Evolutionary conservation across 495 filamentous ascomycete species (phyloP).

Genomic region (Penicillium samsonianum): DNA sequence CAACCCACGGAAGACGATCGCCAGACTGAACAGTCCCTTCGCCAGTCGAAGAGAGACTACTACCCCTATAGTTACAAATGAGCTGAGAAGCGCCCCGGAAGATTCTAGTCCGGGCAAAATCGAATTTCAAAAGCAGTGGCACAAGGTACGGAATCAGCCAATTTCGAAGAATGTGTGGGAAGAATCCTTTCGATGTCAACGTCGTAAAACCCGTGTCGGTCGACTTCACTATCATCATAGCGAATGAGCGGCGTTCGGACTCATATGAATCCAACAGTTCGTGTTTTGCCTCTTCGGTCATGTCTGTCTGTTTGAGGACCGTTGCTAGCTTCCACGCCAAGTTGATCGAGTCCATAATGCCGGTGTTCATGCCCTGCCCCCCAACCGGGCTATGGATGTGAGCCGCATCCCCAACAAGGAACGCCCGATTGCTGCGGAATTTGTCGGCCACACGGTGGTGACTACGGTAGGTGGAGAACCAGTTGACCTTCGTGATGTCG

Average conservation of each 20-base stretch:
- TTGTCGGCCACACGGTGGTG: conserved; percentile 36
- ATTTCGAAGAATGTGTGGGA: conserved; percentile 30
- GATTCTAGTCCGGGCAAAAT: conserved; percentile 17
- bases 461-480: conserved; percentile 39
- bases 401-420: conserved; percentile 48
- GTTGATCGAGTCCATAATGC: conserved; percentile 60
- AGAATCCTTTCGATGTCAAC: conserved; percentile 23
- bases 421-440: conserved; percentile 34
- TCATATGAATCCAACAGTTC: conserved; percentile 54
- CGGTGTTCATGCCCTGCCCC: conserved; percentile 63
- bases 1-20: conserved; percentile 40
- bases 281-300: conserved; percentile 36
- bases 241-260: conserved; percentile 48
- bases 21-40: conserved; percentile 31
- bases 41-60: conserved; percentile 18
- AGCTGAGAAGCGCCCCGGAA: conserved; percentile 37
- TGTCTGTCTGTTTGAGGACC: conserved; percentile 37
- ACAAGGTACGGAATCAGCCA: conserved; percentile 35
- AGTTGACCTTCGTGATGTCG: conserved; percentile 35
- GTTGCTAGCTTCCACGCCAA: conserved; percentile 57
- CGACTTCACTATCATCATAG: conserved; percentile 29
- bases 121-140: conserved; percentile 27
- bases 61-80: conserved; percentile 33
- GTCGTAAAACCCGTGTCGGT: conserved; percentile 37
- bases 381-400: conserved; percentile 60